These are phyloP conservation scores for Grosmannia huntii DNA, from an alignment of 2,329 filamentous ascomycete species.

Conservation along the genomic window DNA sequence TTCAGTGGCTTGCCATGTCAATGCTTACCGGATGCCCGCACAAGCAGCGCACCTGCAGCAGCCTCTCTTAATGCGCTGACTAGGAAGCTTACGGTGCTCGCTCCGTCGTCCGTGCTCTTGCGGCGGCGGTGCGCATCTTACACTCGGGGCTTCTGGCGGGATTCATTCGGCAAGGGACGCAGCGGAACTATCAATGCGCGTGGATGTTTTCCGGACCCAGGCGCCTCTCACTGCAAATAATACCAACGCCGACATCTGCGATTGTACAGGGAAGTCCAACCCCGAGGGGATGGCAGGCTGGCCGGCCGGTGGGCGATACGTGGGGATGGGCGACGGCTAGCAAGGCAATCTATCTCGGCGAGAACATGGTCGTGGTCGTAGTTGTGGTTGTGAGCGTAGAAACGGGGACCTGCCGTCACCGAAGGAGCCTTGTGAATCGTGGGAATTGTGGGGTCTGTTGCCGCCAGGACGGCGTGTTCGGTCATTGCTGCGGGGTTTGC, in stretches of 20 bases:
- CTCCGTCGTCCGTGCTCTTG: not conserved
- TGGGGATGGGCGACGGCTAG: not conserved
- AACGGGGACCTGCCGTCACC: no score
- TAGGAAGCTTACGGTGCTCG: not conserved
- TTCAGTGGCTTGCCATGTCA: no score
- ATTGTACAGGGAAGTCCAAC: slow-evolving; percentile 45
- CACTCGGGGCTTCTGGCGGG: no score
- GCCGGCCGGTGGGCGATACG: slow-evolving; percentile 16
- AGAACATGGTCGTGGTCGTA: not conserved
- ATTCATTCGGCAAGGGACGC: not conserved
- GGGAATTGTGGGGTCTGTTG: no score
- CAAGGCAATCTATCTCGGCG: not conserved
- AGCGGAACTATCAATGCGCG: not conserved
- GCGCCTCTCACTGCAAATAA: slow-evolving; percentile 44
- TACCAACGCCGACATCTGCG: slow-evolving; percentile 40
- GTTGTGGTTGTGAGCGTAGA: not conserved
- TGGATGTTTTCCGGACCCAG: slow-evolving; percentile 12
- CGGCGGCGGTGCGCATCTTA: not conserved
- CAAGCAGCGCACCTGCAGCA: slow-evolving; percentile 4
- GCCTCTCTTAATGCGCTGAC: slow-evolving; percentile 6
- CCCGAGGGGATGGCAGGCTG: slow-evolving; percentile 34
- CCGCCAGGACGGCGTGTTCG: no score
- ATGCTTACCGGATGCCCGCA: not conserved
- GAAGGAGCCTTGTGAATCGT: no score
- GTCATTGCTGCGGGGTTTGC: not conserved